A percentile compares a stretch with the other conserved stretches of the same genome.
These are phyloP conservation scores for Paraurostyla sp. DNA, from an alignment of 73 alveolate species.

Conservation along the genomic window DNA sequence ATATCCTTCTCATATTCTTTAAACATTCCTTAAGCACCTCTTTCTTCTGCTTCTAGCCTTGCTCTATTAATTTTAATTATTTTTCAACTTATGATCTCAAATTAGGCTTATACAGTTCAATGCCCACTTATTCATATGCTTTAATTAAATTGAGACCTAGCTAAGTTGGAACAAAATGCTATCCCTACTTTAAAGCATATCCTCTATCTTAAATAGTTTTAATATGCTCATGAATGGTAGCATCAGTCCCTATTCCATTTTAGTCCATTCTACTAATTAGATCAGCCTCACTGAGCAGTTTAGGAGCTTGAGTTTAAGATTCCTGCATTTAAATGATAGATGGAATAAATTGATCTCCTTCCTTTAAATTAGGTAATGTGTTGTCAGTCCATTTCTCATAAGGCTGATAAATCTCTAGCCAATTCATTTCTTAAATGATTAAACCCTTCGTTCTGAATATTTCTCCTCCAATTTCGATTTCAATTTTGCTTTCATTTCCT, in stretches of 20 bases:
- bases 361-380: conserved; percentile 86
- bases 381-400: conserved; percentile 92
- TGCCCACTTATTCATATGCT: conserved; percentile 90
- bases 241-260: conserved; percentile 99
- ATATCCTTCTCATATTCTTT: conserved; percentile 78
- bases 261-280: conserved; percentile 95
- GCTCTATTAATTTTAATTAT: conserved; percentile 91
- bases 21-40: conserved; percentile 79
- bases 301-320: conserved; percentile 96
- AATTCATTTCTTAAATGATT: conserved; percentile 84
- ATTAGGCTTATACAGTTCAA: conserved; percentile 89
- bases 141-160: conserved; percentile 94
- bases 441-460: conserved; percentile 88
- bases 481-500: conserved; percentile 94
- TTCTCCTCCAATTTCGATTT: conserved; percentile 89
- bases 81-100: conserved; percentile 96
- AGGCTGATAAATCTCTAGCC: conserved; percentile 86
- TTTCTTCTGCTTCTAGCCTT: conserved; percentile 80
- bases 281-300: conserved; percentile 95
- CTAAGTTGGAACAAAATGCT: conserved; percentile 90
- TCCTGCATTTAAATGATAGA: conserved; percentile 81
- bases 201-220: conserved; percentile 92
- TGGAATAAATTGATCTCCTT: conserved; percentile 81
- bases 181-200: conserved; percentile 93
- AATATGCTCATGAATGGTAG: conserved; percentile 99